Conservation (phyloP, 2,329 filamentous ascomycete genomes). For the Ceratocystis lukuohia region DNA sequence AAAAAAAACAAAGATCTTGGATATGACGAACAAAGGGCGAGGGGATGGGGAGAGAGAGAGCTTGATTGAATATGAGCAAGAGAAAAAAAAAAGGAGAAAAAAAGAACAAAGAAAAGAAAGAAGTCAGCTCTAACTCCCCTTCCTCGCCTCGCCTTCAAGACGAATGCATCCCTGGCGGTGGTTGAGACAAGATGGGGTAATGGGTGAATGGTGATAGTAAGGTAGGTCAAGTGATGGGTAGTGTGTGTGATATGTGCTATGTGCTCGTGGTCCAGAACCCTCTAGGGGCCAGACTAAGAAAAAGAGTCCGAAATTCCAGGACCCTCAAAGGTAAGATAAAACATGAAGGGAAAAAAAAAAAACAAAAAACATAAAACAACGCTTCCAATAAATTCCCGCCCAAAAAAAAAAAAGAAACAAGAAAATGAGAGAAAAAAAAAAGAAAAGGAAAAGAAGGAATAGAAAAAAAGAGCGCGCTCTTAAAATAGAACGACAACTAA, state of each 20-base stretch:
- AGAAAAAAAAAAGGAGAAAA: not conserved
- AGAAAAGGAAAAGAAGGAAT: not conserved
- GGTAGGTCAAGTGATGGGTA: too few species aligned
- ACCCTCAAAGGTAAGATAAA: not conserved
- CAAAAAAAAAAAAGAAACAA: not conserved
- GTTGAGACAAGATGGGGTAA: not conserved
- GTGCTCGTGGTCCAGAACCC: not conserved
- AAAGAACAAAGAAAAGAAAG: not conserved
- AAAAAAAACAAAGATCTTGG: not conserved
- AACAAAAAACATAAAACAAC: conserved; percentile 1
- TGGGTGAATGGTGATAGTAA: too few species aligned
- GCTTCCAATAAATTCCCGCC: not conserved
- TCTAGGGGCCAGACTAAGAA: not conserved
- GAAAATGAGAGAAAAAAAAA: not conserved
- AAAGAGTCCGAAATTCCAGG: not conserved
- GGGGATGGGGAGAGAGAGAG: too few species aligned
- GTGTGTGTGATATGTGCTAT: too few species aligned
- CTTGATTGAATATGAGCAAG: not conserved
- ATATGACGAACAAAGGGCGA: not conserved
- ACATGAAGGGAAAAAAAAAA: not conserved
- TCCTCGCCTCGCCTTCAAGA: not conserved
- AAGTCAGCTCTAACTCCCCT: not conserved
- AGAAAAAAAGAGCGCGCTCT: not conserved
- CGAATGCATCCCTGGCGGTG: not conserved
- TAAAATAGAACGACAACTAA: conserved; percentile 6